Evolutionary conservation across 2,329 filamentous ascomycete species (phyloP).

Genomic region (Diaporthe ampelina): DNA sequence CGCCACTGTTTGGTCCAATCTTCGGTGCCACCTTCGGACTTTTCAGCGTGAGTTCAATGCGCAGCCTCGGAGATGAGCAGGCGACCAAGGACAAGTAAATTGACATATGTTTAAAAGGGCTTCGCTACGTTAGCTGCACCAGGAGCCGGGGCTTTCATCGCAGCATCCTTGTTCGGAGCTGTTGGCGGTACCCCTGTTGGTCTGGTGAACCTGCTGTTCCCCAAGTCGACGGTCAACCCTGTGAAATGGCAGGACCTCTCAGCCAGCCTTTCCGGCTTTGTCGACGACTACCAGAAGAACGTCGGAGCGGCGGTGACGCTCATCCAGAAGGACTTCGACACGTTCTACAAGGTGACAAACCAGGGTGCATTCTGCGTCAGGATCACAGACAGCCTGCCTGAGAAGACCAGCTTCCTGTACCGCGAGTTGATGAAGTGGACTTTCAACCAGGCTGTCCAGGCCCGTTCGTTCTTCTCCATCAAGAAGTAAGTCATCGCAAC

Average conservation of each 20-base stretch:
- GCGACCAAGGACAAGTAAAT: rapidly evolving
- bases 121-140: constrained; percentile 8
- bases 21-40: constrained; percentile 9
- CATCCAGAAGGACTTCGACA: constrained; percentile 23
- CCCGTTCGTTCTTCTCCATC: constrained; percentile 12
- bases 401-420: constrained; percentile 23
- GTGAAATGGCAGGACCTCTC: constrained; percentile 19
- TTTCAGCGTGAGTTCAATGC: background rate
- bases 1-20: constrained; percentile 23
- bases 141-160: background rate
- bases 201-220: constrained; percentile 15
- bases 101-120: background rate
- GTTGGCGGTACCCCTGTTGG: constrained; percentile 1
- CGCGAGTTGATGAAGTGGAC: constrained; percentile 27
- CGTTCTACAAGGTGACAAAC: constrained; percentile 1
- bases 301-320: background rate
- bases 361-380: constrained; percentile 6
- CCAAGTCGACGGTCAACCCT: background rate
- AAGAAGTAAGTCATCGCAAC: constrained; percentile 1
- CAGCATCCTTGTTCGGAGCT: background rate
- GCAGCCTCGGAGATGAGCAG: background rate
- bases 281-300: constrained; percentile 18
- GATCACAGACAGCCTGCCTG: constrained; percentile 2
- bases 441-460: constrained; percentile 19
- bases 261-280: background rate